Percentiles rank a stretch among this genome's conserved stretches.
These are phyloP conservation scores for Chalara sp. DNA, from an alignment of 2,329 filamentous ascomycete genomes.

Conservation along the genomic window DNA sequence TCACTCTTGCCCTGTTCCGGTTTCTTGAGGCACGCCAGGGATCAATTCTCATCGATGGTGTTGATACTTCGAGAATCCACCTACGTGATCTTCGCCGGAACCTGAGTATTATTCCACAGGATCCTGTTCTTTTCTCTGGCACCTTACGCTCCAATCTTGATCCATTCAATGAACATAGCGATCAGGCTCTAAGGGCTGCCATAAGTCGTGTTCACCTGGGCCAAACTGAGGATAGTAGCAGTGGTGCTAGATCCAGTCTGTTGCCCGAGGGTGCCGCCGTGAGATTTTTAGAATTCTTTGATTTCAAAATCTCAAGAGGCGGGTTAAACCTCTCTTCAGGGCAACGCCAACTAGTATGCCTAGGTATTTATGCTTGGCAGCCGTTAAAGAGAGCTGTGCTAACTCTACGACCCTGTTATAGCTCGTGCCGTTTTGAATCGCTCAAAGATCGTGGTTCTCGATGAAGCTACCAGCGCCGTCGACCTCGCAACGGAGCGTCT, in stretches of 20 bases:
- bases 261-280: constrained; percentile 9
- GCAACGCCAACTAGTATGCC: constrained; percentile 85
- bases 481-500: constrained; percentile 67
- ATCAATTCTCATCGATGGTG: constrained; percentile 22
- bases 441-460: constrained; percentile 85
- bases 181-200: constrained; percentile 77
- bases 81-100: constrained; percentile 22
- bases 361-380: too few relatives aligned
- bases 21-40: constrained; percentile 32
- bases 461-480: constrained; percentile 78
- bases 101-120: constrained; percentile 27
- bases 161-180: constrained; percentile 76
- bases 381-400: too few relatives aligned
- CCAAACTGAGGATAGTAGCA: background rate
- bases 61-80: constrained; percentile 25
- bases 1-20: constrained; percentile 17
- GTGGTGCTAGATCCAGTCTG: constrained; percentile 54
- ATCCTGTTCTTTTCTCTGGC: constrained; percentile 81
- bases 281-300: constrained; percentile 31
- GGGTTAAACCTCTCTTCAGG: constrained; percentile 55
- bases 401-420: constrained; percentile 32
- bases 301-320: constrained; percentile 59
- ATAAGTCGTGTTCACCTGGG: constrained; percentile 62
- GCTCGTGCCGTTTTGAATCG: constrained; percentile 80
- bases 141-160: constrained; percentile 86